Percentiles rank a stretch among this genome's conserved stretches.
These are phyloP conservation scores for Hypoxylon sp. DNA, from an alignment of 2,329 filamentous ascomycete genomes.

Conservation along the genomic window DNA sequence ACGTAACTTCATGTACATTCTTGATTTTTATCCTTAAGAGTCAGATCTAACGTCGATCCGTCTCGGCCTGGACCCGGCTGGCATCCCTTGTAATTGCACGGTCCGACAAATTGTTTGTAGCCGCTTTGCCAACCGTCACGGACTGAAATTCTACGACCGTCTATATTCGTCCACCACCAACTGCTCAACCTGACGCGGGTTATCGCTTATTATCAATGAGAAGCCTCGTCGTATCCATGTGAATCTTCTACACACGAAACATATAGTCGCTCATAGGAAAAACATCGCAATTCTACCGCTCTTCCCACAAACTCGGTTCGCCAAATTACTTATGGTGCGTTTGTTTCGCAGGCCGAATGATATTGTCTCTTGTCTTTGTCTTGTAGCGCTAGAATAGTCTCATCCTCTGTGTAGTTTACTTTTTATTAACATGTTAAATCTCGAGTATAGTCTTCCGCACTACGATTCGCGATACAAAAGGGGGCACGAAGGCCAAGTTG, in stretches of 20 bases:
- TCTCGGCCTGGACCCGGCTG: conserved; percentile 34
- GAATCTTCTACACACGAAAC: conserved; percentile 12
- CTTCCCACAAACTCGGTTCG: conserved; percentile 11
- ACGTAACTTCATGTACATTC: too few relatives aligned
- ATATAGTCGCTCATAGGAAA: conserved; percentile 8
- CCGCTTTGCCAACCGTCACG: conserved; percentile 28
- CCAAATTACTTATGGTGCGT: conserved; percentile 41
- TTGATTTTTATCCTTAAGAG: neutral
- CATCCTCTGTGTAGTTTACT: conserved; percentile 16
- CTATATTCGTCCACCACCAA: conserved; percentile 22
- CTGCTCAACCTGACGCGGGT: conserved; percentile 2
- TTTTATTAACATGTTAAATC: conserved; percentile 33
- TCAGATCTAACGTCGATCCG: conserved; percentile 29
- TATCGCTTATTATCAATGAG: conserved; percentile 10
- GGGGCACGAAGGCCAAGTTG: conserved; percentile 34
- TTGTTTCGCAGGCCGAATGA: conserved; percentile 15
- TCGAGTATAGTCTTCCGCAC: conserved; percentile 31
- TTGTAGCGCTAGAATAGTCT: conserved; percentile 14
- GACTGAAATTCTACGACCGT: conserved; percentile 19
- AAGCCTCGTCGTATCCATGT: conserved; percentile 27
- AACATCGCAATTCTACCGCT: neutral
- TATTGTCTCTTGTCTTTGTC: conserved; percentile 16
- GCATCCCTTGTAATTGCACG: conserved; percentile 1
- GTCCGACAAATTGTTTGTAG: conserved; percentile 19
- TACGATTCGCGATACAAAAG: conserved; percentile 26